phyloP scores from a whole-genome alignment of 495 filamentous ascomycete species.

The Lentithecium fluviatile region DNA sequence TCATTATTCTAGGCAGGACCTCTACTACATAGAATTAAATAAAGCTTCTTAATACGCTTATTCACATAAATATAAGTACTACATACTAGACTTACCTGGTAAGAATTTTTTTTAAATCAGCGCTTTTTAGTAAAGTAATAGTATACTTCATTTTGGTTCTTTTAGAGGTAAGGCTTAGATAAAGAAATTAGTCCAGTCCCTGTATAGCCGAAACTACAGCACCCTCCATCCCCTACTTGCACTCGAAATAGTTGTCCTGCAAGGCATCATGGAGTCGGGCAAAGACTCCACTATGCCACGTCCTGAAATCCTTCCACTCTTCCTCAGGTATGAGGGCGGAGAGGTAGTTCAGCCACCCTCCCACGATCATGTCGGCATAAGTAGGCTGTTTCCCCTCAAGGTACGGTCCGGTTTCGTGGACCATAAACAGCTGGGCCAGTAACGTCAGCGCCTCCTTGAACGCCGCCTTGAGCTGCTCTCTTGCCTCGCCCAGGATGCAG shows the following conservation, averaged over 20 bases:
- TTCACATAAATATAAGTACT: too few relatives aligned
- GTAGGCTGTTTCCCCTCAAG: constrained; percentile 47
- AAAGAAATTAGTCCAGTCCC: too few relatives aligned
- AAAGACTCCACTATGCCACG: constrained; percentile 54
- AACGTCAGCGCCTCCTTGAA: constrained; percentile 47
- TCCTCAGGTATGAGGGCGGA: constrained; percentile 45
- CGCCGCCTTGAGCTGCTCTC: constrained; percentile 42
- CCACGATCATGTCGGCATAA: constrained; percentile 65
- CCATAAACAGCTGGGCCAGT: constrained; percentile 50
- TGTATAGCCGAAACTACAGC: too few relatives aligned
- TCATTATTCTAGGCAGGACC: too few relatives aligned
- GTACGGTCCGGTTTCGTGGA: constrained; percentile 51
- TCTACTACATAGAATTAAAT: too few relatives aligned
- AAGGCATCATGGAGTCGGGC: constrained; percentile 27
- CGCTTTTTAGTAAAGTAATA: too few relatives aligned
- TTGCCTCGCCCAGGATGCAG: constrained; percentile 44
- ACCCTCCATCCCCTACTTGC: too few relatives aligned
- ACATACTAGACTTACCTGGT: too few relatives aligned
- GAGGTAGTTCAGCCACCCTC: constrained; percentile 58
- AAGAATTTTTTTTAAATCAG: too few relatives aligned
- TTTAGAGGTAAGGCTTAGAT: too few relatives aligned
- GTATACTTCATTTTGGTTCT: too few relatives aligned
- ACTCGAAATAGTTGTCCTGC: constrained; percentile 31
- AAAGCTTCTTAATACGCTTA: too few relatives aligned
- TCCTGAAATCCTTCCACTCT: constrained; percentile 51